phyloP scores from a whole-genome alignment of 768 basidiomycete species.

The Serendipita sp. region DNA sequence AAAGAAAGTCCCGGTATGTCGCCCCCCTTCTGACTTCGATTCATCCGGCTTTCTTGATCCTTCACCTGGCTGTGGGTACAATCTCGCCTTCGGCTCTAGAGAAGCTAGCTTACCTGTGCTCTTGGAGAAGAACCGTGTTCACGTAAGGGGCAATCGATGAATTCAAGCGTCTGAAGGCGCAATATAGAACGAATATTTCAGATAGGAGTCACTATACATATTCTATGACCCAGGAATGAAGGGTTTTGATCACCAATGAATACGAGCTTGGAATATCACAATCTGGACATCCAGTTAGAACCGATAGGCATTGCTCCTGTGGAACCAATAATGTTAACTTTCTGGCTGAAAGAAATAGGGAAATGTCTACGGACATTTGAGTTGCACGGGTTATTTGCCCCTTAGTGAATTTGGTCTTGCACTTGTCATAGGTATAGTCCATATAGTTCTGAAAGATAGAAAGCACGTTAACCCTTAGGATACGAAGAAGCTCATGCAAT shows the following conservation, averaged over 20 bases:
- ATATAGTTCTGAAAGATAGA: neutral
- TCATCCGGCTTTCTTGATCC: slow-evolving; percentile 17
- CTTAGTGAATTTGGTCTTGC: too few relatives aligned
- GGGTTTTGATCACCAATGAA: too few relatives aligned
- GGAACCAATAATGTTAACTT: too few relatives aligned
- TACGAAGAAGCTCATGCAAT: neutral
- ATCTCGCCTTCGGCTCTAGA: slow-evolving; percentile 26
- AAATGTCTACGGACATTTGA: too few relatives aligned
- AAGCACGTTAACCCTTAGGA: neutral
- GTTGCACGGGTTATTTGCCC: too few relatives aligned
- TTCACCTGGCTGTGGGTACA: slow-evolving; percentile 28
- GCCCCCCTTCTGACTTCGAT: neutral
- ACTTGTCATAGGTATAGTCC: neutral
- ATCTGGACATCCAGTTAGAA: too few relatives aligned
- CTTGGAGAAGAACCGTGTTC: slow-evolving; percentile 10
- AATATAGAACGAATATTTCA: slow-evolving; percentile 25
- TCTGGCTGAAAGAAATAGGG: too few relatives aligned
- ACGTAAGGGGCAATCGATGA: slow-evolving; percentile 18
- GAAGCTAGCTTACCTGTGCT: slow-evolving; percentile 16
- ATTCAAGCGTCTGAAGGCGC: slow-evolving; percentile 21
- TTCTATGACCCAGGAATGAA: too few relatives aligned
- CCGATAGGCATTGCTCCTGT: too few relatives aligned
- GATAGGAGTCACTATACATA: too few relatives aligned
- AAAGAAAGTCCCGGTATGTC: slow-evolving; percentile 21
- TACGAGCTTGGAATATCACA: too few relatives aligned